Evolutionary conservation across 2,329 filamentous ascomycete genomes (phyloP).

Genomic region (Aspergillus ustus): DNA sequence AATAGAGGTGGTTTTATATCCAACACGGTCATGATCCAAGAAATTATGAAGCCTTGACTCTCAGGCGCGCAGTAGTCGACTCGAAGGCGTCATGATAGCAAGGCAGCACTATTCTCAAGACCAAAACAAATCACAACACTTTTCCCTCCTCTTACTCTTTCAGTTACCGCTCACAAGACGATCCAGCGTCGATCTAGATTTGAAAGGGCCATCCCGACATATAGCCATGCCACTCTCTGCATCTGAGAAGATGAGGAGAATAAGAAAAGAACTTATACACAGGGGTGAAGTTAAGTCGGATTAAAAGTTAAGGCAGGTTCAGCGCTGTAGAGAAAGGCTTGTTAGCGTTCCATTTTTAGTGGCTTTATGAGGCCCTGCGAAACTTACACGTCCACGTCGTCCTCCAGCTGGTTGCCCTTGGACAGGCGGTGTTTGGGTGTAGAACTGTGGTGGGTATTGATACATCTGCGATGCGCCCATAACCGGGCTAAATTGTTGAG

Average conservation of each 20-base stretch:
- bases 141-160: slow-evolving; percentile 25
- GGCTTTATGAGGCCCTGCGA: slow-evolving; percentile 13
- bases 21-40: slow-evolving; percentile 20
- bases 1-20: slow-evolving; percentile 24
- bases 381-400: slow-evolving; percentile 60
- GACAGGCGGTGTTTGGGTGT: slow-evolving; percentile 49
- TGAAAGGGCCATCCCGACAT: slow-evolving; percentile 36
- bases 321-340: slow-evolving; percentile 32
- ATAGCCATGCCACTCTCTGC: slow-evolving; percentile 40
- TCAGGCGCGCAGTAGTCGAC: slow-evolving; percentile 8
- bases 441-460: slow-evolving; percentile 58
- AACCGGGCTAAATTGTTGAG: slow-evolving; percentile 51
- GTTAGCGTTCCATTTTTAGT: slow-evolving; percentile 20
- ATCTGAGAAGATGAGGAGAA: slow-evolving; percentile 27
- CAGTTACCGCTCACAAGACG: slow-evolving; percentile 40
- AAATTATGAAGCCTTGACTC: slow-evolving; percentile 2
- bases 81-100: slow-evolving; percentile 21
- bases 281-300: slow-evolving; percentile 34
- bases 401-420: slow-evolving; percentile 53
- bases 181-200: slow-evolving; percentile 46
- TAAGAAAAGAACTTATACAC: slow-evolving; percentile 41
- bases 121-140: slow-evolving; percentile 27
- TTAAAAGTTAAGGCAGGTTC: slow-evolving; percentile 34
- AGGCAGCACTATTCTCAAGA: slow-evolving; percentile 23
- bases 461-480: slow-evolving; percentile 53